Base-by-base conservation (phyloP, 768 basidiomycete species). In the Xerocomellus intermedius region DNA sequence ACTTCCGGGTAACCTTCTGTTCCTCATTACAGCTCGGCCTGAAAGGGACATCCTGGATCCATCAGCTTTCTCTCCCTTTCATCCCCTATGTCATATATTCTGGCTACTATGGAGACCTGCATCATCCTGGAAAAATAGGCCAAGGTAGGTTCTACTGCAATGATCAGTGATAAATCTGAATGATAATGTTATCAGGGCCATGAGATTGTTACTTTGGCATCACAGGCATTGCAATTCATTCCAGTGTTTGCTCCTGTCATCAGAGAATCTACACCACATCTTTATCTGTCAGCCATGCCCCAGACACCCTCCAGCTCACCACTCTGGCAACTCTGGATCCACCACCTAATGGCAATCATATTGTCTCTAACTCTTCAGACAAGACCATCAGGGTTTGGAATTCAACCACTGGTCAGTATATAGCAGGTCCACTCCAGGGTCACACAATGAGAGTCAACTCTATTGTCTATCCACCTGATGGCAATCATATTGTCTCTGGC, bases 11-110 rank as follows among this genome's bases (percentile, higher is more conserved):
- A 55, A 58, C 33, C 54, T 63, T n/a, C 54, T 56, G 8, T 46
- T 68, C 22, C 42, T 67, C 3, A 45, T 67, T 42, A 67, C 63
- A 12, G 28, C 50, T 42, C 61, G 63, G 1, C 61, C 60, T 2
- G 63, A 67, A 12, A 43, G 30, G 9, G 56, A 63, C 42, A 49
- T 53, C 21, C 30, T 57, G 8, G 3, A 2, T 49, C 38, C 30
- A 26, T 24, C 48, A 50, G 2, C 2, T 44, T 5, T 22, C 42
- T 9, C 42, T 52, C 24, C 14, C 13, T 21, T 44, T 35, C 12
- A n/a, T 52, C 3, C 10, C 30, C 10, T 32, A 9, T 37, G 6
- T 10, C 37, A 10, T 10, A 36, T 3, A 45, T 45, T 8, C 22
- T 6, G 38, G 43, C 56, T 53, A 42, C 56, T 10, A 2, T 38